These are phyloP conservation scores for Metschnikowia lunata DNA, from an alignment of 805 yeast species.

Conservation along the genomic window DNA sequence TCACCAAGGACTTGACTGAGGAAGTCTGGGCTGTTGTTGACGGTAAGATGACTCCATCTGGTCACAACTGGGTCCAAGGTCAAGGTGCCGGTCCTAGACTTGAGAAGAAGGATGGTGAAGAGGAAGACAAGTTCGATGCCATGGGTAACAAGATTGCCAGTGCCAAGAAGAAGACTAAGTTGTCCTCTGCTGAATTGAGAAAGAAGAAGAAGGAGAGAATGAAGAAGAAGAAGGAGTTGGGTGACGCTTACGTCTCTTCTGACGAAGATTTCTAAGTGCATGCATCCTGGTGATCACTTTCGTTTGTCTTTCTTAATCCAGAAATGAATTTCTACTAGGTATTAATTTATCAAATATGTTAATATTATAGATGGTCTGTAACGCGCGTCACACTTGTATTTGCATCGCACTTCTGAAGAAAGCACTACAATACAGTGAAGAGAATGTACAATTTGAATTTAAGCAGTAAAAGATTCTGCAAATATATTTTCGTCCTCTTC, in stretches of 20 bases:
- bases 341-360: constrained; percentile 18
- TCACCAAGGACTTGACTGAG: constrained; percentile 98
- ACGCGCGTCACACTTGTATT: background rate
- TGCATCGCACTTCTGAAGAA: background rate
- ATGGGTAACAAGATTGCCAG: constrained; percentile 99
- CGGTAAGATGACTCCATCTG: constrained; percentile 99
- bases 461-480: no score
- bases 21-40: constrained; percentile 99
- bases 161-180: constrained; percentile 94
- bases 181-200: constrained; percentile 98
- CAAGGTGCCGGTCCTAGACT: constrained; percentile 99
- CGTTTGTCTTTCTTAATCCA: constrained; percentile 8
- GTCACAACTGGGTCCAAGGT: constrained; percentile 99
- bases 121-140: constrained; percentile 99
- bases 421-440: background rate
- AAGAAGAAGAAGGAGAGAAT: constrained; percentile 99
- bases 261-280: constrained; percentile 66
- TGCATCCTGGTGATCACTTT: constrained; percentile 5
- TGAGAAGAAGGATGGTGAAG: constrained; percentile 85
- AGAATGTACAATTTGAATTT: no score
- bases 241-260: constrained; percentile 94
- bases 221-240: constrained; percentile 99
- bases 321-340: constrained; percentile 13
- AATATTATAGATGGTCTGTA: constrained; percentile 17
- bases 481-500: background rate